Base-by-base conservation (phyloP, 2,329 filamentous ascomycete species). In the Laburnicola sp. region DNA sequence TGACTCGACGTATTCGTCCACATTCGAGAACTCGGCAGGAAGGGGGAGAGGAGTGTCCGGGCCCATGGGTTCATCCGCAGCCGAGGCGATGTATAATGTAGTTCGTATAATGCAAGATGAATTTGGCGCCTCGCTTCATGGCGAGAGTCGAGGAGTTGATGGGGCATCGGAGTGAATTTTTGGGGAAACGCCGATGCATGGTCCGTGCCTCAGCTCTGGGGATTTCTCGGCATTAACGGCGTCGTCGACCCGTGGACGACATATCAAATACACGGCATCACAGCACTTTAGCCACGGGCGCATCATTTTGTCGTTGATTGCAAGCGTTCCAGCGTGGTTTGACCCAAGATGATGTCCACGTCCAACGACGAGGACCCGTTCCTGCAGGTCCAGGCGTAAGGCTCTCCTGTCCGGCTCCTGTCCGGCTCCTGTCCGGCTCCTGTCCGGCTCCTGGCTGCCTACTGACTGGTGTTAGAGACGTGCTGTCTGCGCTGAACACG, bases 401-500 rank as follows among this genome's bases (percentile, higher is more conserved):
- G 54, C 25, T 35, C 35, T 39, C 22, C 28, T 40, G 37, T 49
- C 10, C 28, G 37, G 45, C 28, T 26, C 31, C 51, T 39, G 45
- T 48, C 42, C 28, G 37, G 45, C 28, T 26, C 31, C 51, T 39
- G 45, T 48, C 42, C 28, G 37, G 45, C 28, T 26, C 31, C 51
- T 39, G 45, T 48, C 42, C 28, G 37, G 45, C 28, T 26, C 31
- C 51, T 39, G 45, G n/a, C n/a, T n/a, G 48, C 43, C 59, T 50
- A 55, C 58, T 71, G 55, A 72, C 58, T 53, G 46, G n/a, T 50
- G 43, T 35, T 52, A 96, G 91, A 75, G 94, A 99, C 76, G 90
- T 97, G 61, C 86, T 96, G 61, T 78, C 86, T 57, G 88, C 95
- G 54, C 86, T 99, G 58, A 82, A 87, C 59, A 85, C 84, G 10